A percentile compares a stretch with the other conserved stretches of the same genome.
These are phyloP conservation scores for Pleurotus djamor DNA, from an alignment of 768 basidiomycete genomes.

Conservation along the genomic window DNA sequence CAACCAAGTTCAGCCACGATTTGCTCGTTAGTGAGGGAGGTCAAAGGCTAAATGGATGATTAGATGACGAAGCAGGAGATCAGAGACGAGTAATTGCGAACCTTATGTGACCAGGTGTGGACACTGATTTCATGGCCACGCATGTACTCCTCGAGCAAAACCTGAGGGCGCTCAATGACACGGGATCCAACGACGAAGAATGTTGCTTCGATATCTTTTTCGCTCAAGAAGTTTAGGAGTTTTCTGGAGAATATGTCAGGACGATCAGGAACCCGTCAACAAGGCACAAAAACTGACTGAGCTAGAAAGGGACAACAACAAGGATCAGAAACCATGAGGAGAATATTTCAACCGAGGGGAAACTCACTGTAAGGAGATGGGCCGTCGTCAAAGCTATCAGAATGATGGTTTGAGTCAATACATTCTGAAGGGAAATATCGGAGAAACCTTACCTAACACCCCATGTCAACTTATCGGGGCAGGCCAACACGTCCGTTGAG, in stretches of 20 bases:
- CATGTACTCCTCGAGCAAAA: conserved; percentile 83
- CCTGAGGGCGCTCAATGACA: conserved; percentile 70
- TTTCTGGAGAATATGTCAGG: conserved; percentile 34
- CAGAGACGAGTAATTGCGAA: conserved; percentile 18
- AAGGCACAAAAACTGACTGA: conserved; percentile 36
- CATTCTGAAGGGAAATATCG: background rate
- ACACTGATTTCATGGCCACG: conserved; percentile 77
- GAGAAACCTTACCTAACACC: conserved; percentile 53
- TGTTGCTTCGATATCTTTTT: conserved; percentile 69
- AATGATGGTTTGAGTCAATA: conserved; percentile 1
- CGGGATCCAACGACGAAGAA: conserved; percentile 85
- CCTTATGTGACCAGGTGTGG: conserved; percentile 90
- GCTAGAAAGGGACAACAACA: conserved; percentile 27
- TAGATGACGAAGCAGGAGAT: background rate
- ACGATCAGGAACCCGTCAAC: conserved; percentile 6
- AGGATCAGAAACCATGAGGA: conserved; percentile 4
- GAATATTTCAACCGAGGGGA: background rate
- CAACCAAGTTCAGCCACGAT: conserved; percentile 94
- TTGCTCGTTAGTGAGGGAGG: conserved; percentile 73
- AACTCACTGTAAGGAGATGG: conserved; percentile 78
- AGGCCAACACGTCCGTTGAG: conserved; percentile 58
- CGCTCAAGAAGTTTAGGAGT: conserved; percentile 68
- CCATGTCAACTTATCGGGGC: conserved; percentile 71
- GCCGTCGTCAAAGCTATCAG: conserved; percentile 77
- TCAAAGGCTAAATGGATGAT: conserved; percentile 44